Evolutionary conservation across 75 land plant species (phyloP).

Genomic region (Adiantum capillusveneris): DNA sequence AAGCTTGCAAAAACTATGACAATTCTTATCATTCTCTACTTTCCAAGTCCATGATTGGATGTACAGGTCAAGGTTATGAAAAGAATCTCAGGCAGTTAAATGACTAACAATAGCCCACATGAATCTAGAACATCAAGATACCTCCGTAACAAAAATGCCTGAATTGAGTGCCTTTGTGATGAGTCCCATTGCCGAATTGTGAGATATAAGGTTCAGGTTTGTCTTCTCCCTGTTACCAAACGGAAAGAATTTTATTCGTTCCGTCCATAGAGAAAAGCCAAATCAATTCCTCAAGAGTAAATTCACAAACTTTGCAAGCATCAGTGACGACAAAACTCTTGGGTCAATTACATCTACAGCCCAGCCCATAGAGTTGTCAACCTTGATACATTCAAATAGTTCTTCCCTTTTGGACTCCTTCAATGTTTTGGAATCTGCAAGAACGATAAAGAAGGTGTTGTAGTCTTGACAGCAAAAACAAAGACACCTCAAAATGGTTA

Average conservation of each 20-base stretch:
- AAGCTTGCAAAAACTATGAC: too few relatives aligned
- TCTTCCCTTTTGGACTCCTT: conserved; percentile 94
- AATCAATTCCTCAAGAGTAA: too few relatives aligned
- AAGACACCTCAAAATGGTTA: not conserved
- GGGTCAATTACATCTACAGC: conserved; percentile 96
- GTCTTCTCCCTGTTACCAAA: conserved; percentile 51
- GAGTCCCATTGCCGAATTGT: conserved; percentile 92
- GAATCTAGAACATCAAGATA: conserved; percentile 19
- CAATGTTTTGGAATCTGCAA: conserved; percentile 85
- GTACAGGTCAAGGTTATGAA: too few relatives aligned
- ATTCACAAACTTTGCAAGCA: conserved; percentile 56
- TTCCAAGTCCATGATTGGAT: too few relatives aligned
- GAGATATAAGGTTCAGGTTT: conserved; percentile 88
- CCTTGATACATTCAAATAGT: conserved; percentile 70
- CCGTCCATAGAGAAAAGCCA: too few relatives aligned
- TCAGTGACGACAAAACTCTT: conserved; percentile 76
- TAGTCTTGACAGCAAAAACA: conserved; percentile 5
- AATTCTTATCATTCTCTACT: too few relatives aligned
- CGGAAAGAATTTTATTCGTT: not conserved
- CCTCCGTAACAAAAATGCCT: conserved; percentile 80
- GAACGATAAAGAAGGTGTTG: conserved; percentile 1
- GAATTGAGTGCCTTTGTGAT: conserved; percentile 42
- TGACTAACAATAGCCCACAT: too few relatives aligned
- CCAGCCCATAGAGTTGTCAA: conserved; percentile 79
- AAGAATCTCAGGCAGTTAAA: too few relatives aligned